Percentiles rank a stretch among this genome's conserved stretches.
phyloP scores from a whole-genome alignment of 176 grass and related monocot species.

The Ampelocalamus luodianensis region DNA sequence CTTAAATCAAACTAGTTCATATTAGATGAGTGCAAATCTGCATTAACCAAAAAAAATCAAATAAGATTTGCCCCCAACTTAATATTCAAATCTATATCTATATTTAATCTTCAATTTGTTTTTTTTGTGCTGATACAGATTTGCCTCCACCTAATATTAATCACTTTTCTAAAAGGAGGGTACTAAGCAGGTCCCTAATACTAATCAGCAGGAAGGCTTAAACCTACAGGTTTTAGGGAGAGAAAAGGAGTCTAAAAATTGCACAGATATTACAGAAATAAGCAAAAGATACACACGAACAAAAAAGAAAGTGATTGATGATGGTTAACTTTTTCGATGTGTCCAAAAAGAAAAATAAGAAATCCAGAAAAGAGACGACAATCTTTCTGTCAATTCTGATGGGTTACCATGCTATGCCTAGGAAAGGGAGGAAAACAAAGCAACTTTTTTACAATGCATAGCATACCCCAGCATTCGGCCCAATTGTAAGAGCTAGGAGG shows the following conservation, averaged over 20 bases:
- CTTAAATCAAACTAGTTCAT: no score
- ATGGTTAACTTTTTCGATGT: conserved; percentile 23
- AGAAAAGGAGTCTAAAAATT: neutral
- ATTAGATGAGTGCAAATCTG: no score
- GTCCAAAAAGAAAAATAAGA: conserved; percentile 18
- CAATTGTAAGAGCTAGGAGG: conserved; percentile 10
- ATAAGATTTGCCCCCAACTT: no score
- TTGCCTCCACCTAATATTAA: no score
- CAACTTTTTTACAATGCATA: neutral
- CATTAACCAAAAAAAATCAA: no score
- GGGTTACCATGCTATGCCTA: conserved; percentile 10
- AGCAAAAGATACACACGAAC: conserved; percentile 18
- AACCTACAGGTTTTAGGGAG: neutral
- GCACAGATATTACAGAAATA: conserved; percentile 1
- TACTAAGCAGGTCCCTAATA: neutral
- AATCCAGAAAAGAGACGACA: conserved; percentile 15
- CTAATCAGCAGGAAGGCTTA: neutral
- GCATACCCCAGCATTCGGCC: neutral
- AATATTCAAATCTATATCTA: no score
- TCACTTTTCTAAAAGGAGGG: no score
- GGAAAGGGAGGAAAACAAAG: conserved; percentile 16
- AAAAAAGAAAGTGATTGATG: neutral
- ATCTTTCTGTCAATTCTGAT: conserved; percentile 16
- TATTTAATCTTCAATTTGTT: no score
- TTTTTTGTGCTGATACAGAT: no score